phyloP scores from a whole-genome alignment of 2,329 filamentous ascomycete genomes.

The Tricladium varicosporioides region DNA sequence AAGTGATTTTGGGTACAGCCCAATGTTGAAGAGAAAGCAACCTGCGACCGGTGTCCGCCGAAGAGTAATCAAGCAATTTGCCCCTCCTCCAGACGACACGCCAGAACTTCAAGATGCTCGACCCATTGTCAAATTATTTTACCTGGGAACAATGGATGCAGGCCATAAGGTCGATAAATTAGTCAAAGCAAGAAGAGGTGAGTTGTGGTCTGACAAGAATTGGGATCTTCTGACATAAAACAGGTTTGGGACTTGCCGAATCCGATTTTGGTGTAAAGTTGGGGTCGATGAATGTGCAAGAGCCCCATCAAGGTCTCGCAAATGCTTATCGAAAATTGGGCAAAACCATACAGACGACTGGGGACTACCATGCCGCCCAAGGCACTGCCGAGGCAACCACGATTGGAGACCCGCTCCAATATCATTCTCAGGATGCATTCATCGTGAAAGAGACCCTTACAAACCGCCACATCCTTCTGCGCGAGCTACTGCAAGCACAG shows the following conservation, averaged over 20 bases:
- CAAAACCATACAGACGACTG: conserved; percentile 87
- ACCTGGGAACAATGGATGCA: conserved; percentile 93
- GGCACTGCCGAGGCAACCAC: conserved; percentile 96
- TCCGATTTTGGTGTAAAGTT: conserved; percentile 92
- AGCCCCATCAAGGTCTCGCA: conserved; percentile 82
- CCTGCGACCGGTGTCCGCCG: conserved; percentile 92
- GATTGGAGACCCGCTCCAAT: conserved; percentile 87
- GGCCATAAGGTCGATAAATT: conserved; percentile 94
- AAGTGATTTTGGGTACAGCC: conserved; percentile 97
- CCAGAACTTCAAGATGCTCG: conserved; percentile 88
- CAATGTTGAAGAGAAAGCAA: conserved; percentile 92
- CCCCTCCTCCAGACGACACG: conserved; percentile 93
- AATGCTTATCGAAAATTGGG: conserved; percentile 95
- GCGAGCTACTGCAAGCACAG: conserved; percentile 89
- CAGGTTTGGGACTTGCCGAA: conserved; percentile 87
- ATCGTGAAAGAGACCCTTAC: conserved; percentile 98
- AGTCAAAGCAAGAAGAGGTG: conserved; percentile 89
- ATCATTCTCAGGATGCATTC: conserved; percentile 93
- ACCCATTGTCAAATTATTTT: conserved; percentile 92
- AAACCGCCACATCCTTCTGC: conserved; percentile 93
- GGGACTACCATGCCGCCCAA: conserved; percentile 94
- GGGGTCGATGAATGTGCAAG: conserved; percentile 81
- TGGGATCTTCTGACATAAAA: conserved; percentile 32
- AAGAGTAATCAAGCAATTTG: conserved; percentile 97
- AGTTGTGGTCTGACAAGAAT: conserved; percentile 20